These are phyloP conservation scores for Lojkania enalia DNA, from an alignment of 2,329 filamentous ascomycete genomes.

Conservation along the genomic window DNA sequence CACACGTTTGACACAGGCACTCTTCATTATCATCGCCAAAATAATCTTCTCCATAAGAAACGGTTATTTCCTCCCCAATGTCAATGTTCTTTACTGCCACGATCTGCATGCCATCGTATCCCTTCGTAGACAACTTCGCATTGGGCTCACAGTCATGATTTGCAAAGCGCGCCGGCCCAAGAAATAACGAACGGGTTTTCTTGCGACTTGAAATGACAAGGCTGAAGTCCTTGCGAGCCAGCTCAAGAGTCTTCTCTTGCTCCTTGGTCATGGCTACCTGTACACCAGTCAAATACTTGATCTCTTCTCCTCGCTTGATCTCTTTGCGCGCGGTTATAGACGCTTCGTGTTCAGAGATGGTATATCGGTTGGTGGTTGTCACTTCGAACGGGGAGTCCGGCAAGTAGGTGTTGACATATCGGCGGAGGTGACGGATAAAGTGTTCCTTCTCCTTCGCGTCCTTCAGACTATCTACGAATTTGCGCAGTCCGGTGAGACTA, in stretches of 20 bases:
- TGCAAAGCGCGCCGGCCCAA: slow-evolving; percentile 92
- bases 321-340: slow-evolving; percentile 78
- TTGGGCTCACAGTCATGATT: slow-evolving; percentile 98
- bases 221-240: slow-evolving; percentile 90
- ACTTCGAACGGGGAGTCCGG: slow-evolving; percentile 96
- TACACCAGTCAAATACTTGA: slow-evolving; percentile 90
- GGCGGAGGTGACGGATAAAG: slow-evolving; percentile 81
- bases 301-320: slow-evolving; percentile 79
- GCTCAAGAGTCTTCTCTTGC: slow-evolving; percentile 79
- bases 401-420: slow-evolving; percentile 90
- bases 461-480: slow-evolving; percentile 68
- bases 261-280: slow-evolving; percentile 91
- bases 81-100: slow-evolving; percentile 81
- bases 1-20: slow-evolving; percentile 88
- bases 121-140: slow-evolving; percentile 80
- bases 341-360: slow-evolving; percentile 86
- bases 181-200: slow-evolving; percentile 87
- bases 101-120: slow-evolving; percentile 86
- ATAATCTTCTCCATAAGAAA: slow-evolving; percentile 93
- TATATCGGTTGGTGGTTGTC: slow-evolving; percentile 91
- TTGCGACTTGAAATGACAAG: slow-evolving; percentile 92
- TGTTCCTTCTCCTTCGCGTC: slow-evolving; percentile 82
- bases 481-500: slow-evolving; percentile 70
- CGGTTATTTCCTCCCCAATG: slow-evolving; percentile 91
- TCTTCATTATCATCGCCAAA: slow-evolving; percentile 96